These are phyloP conservation scores for Fusarium fracticaudum DNA, from an alignment of 2,329 filamentous ascomycete species.

Conservation along the genomic window DNA sequence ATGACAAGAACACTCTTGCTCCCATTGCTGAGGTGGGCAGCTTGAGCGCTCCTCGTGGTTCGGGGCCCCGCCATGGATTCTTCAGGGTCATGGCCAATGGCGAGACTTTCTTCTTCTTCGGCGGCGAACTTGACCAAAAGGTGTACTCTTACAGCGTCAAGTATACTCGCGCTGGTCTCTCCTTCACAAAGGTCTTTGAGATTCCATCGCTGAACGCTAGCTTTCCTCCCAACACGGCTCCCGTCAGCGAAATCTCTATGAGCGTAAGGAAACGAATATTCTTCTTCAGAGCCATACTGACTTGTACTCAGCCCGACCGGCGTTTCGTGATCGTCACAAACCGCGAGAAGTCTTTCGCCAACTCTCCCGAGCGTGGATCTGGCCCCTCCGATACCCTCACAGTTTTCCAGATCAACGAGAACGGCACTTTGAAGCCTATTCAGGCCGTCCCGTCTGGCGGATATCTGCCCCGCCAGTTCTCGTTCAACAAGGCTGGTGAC, in stretches of 20 bases:
- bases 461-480: slow-evolving; percentile 37
- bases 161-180: slow-evolving; percentile 18
- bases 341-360: slow-evolving; percentile 36
- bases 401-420: slow-evolving; percentile 31
- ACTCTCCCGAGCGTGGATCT: slow-evolving; percentile 16
- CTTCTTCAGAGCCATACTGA: too few relatives aligned
- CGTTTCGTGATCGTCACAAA: slow-evolving; percentile 38
- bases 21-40: slow-evolving; percentile 30
- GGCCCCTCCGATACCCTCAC: slow-evolving; percentile 37
- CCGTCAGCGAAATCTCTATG: slow-evolving; percentile 38
- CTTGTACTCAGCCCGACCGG: too few relatives aligned
- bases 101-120: slow-evolving; percentile 39
- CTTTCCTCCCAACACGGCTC: slow-evolving; percentile 31
- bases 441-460: slow-evolving; percentile 37
- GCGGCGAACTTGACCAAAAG: slow-evolving; percentile 39
- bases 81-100: slow-evolving; percentile 34
- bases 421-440: slow-evolving; percentile 29
- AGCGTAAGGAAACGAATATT: too few relatives aligned
- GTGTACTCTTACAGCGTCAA: slow-evolving; percentile 38
- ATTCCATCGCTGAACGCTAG: slow-evolving; percentile 26
- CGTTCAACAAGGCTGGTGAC: slow-evolving; percentile 38
- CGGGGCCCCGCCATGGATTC: slow-evolving; percentile 37
- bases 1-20: slow-evolving; percentile 33
- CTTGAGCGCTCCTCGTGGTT: slow-evolving; percentile 19
- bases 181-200: slow-evolving; percentile 37